Evolutionary conservation across 2,329 filamentous ascomycete species (phyloP).

Genomic region (Trichoderma cornu-damae): DNA sequence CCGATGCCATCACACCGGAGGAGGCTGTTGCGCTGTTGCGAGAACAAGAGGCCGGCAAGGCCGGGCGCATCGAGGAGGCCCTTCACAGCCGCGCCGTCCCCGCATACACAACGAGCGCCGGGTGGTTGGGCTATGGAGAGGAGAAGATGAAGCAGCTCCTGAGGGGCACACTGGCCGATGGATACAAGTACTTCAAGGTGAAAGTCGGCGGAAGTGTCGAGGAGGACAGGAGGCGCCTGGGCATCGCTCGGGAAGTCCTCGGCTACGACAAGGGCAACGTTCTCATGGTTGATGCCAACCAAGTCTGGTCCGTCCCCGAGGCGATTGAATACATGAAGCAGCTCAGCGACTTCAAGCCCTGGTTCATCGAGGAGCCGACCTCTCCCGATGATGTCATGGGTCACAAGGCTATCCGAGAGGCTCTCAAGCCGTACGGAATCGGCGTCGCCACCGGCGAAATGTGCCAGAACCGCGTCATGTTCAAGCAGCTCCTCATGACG

Average conservation of each 20-base stretch:
- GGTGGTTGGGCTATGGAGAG: constrained; percentile 87
- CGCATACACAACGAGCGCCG: constrained; percentile 84
- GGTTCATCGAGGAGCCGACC: constrained; percentile 94
- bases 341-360: constrained; percentile 76
- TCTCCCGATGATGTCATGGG: constrained; percentile 85
- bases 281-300: constrained; percentile 91
- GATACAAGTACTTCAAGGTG: constrained; percentile 84
- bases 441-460: constrained; percentile 90
- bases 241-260: constrained; percentile 72
- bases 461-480: constrained; percentile 91
- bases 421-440: constrained; percentile 67
- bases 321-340: constrained; percentile 82
- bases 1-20: constrained; percentile 81
- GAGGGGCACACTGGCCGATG: constrained; percentile 66
- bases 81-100: constrained; percentile 71
- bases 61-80: constrained; percentile 66
- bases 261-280: constrained; percentile 78
- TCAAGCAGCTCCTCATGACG: constrained; percentile 80
- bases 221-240: constrained; percentile 64
- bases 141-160: constrained; percentile 77
- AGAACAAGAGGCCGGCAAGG: constrained; percentile 62
- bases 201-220: constrained; percentile 75
- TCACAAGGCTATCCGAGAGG: constrained; percentile 78
- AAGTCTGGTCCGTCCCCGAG: constrained; percentile 86
- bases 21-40: constrained; percentile 71